Evolutionary conservation across 768 basidiomycete genomes (phyloP), one percentile per base, ranked within the genome.

Genomic region (Agrocybe praecox): DNA sequence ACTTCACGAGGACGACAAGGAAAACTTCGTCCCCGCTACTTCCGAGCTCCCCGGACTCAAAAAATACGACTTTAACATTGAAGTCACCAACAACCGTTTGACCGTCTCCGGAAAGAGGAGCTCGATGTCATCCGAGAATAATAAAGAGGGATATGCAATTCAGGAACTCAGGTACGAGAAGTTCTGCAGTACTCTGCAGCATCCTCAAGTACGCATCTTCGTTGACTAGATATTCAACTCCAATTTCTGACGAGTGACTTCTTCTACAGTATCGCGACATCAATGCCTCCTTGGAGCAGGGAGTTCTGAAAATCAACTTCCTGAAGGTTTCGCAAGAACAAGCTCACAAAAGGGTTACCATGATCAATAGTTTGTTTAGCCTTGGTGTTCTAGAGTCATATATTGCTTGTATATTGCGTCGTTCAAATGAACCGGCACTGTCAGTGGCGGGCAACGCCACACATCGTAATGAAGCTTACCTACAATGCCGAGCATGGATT

Each of bases 31-130:
- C 36, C 81, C 79, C 1, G 84, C 83, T 45, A 68, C 74, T 6
- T 83, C 86, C 60, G 85, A 86, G 60, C 67, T 86, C 5, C 83
- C 84, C 0, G 83, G 83, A 18, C 15, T 86, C 32, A 73, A 70
- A 54, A 76, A 79, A 23, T 78, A 82, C 43, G 69, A 84, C 59
- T 70, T 85, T 44, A 65, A 67, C 45, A 76, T 86, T 59, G 82
- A 84, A 53, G 62, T 83, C 12, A 74, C 76, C 52, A 72, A 79
- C 56, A 77, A 78, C 55, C 69, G 75, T 1, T 76, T 86, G 49
- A 77, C 67, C 49, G 62, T 86, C 51, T 77, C 82, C 3, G 84
- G 81, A 17, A 79, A 86, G 69, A 68, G 60, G 69, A 68, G 60
- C 21, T 71, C 66, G 42, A 36, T 61, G 40, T 64, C 66, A 9